phyloP scores from a whole-genome alignment of 495 filamentous ascomycete genomes.

The Annulohypoxylon bovei region DNA sequence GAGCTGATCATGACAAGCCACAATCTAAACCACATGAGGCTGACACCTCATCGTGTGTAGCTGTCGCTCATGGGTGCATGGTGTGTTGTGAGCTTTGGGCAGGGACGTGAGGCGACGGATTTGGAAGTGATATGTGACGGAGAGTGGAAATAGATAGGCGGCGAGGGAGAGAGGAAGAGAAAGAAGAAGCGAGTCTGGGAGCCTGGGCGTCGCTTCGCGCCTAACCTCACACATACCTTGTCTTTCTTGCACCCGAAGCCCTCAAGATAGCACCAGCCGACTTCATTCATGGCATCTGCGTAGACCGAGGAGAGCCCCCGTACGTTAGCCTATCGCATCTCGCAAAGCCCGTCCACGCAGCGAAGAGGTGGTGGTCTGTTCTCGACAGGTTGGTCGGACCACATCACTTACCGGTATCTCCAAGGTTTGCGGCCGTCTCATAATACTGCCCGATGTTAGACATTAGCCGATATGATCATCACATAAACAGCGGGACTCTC shows the following conservation, averaged over 20 bases:
- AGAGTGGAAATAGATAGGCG: constrained; percentile 33
- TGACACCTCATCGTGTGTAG: constrained; percentile 40
- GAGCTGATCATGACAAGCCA: constrained; percentile 44
- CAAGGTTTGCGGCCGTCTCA: constrained; percentile 94
- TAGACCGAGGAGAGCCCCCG: constrained; percentile 31
- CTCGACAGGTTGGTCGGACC: constrained; percentile 30
- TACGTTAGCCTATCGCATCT: constrained; percentile 34
- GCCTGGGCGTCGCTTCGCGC: constrained; percentile 32
- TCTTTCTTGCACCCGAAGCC: constrained; percentile 96
- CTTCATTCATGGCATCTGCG: constrained; percentile 94
- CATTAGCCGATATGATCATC: constrained; percentile 42
- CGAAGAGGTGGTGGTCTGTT: constrained; percentile 28
- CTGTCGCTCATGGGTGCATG: constrained; percentile 17
- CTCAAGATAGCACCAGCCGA: constrained; percentile 94
- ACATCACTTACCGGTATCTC: constrained; percentile 74
- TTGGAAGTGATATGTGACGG: constrained; percentile 45
- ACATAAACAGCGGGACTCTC: constrained; percentile 23
- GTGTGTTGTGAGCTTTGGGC: constrained; percentile 37
- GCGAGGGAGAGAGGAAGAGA: not conserved
- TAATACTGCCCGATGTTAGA: constrained; percentile 75
- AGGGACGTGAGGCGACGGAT: constrained; percentile 36
- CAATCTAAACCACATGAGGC: constrained; percentile 45
- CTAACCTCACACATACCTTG: constrained; percentile 74
- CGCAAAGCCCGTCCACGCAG: constrained; percentile 22
- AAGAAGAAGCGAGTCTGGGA: not conserved